Percentiles rank a stretch among this genome's conserved stretches.
Evolutionary conservation across 768 basidiomycete species (phyloP).

Genomic region (Saitozyma podzolica): DNA sequence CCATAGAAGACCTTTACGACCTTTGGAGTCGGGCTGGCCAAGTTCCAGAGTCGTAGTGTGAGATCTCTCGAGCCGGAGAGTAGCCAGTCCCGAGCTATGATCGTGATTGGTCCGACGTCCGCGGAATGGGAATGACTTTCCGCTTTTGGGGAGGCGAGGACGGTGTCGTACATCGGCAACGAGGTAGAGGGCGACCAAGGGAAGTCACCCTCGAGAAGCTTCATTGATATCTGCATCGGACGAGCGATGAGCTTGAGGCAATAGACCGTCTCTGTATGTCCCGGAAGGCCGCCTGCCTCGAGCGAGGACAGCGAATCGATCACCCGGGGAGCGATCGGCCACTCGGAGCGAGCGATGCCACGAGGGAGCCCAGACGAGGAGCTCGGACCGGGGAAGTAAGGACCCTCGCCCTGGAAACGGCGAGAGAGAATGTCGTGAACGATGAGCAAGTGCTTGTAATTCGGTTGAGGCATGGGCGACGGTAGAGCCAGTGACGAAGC

Average conservation of each 20-base stretch:
- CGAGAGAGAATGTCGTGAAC: constrained; percentile 26
- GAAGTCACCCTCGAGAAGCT: constrained; percentile 6
- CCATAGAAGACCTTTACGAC: constrained; percentile 48
- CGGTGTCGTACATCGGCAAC: not conserved
- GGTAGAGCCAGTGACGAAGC: constrained; percentile 36
- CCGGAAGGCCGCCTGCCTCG: constrained; percentile 43
- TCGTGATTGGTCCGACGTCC: not conserved
- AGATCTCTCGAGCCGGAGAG: constrained; percentile 49
- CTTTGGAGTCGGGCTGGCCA: constrained; percentile 18
- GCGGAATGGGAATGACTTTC: not conserved
- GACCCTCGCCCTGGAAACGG: constrained; percentile 14
- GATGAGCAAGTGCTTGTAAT: constrained; percentile 48
- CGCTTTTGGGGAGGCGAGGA: not conserved
- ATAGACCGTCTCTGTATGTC: constrained; percentile 48
- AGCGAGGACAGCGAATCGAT: constrained; percentile 41
- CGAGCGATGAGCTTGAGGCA: constrained; percentile 40
- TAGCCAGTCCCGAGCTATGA: constrained; percentile 43
- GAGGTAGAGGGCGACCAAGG: not conserved
- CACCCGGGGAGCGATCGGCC: not conserved
- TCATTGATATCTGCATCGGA: constrained; percentile 31
- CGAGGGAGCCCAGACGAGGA: not conserved
- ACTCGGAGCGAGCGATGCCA: not conserved
- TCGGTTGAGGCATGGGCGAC: constrained; percentile 31
- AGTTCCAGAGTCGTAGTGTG: constrained; percentile 45
- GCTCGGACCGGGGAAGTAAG: constrained; percentile 1